phyloP scores from a whole-genome alignment of 352 stramenopile species.

The Phytophthora brassicae region DNA sequence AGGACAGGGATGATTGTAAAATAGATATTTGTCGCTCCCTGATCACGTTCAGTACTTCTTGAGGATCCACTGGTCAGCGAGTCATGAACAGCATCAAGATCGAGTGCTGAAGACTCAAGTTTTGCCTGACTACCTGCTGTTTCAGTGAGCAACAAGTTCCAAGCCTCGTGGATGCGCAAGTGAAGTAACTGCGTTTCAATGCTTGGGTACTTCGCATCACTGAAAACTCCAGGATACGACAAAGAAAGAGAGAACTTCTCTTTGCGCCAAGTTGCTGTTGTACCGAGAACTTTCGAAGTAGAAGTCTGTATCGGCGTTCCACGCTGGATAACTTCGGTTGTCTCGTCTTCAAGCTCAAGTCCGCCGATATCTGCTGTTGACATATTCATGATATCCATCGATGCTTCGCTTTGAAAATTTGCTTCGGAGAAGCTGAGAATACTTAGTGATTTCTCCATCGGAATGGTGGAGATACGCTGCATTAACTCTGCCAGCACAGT shows the following conservation, averaged over 20 bases:
- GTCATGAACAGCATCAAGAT: not conserved
- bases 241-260: conserved; percentile 64
- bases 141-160: conserved; percentile 39
- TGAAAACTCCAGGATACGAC: conserved; percentile 73
- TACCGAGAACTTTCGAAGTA: conserved; percentile 22
- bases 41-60: conserved; percentile 18
- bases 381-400: conserved; percentile 8
- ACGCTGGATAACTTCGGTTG: conserved; percentile 44
- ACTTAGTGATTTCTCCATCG: conserved; percentile 49
- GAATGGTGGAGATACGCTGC: conserved; percentile 35
- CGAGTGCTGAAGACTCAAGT: not conserved
- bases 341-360: conserved; percentile 47
- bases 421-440: conserved; percentile 59
- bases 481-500: conserved; percentile 59
- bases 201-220: conserved; percentile 29
- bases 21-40: conserved; percentile 49
- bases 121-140: not conserved
- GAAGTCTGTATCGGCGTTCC: conserved; percentile 46
- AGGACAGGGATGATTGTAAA: conserved; percentile 71
- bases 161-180: conserved; percentile 45
- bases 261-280: conserved; percentile 49
- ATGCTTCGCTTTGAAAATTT: conserved; percentile 32
- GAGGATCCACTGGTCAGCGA: not conserved
- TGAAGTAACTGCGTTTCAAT: conserved; percentile 45
- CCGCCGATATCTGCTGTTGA: conserved; percentile 2